phyloP scores from a whole-genome alignment of 2,329 filamentous ascomycete genomes.

The Aureobasidium sp. region DNA sequence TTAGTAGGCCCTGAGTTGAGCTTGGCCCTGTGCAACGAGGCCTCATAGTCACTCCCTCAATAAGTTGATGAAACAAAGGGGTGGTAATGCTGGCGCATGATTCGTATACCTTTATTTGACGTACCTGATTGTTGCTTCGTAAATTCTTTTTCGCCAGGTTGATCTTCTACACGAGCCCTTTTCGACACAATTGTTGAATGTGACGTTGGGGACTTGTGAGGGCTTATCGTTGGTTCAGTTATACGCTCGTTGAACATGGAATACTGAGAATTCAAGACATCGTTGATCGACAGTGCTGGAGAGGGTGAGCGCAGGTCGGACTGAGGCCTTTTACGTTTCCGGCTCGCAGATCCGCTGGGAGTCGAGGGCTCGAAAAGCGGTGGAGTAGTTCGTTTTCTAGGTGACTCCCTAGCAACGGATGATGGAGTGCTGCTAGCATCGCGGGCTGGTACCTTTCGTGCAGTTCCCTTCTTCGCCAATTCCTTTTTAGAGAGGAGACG shows the following conservation, averaged over 20 bases:
- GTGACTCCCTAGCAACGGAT: neutral
- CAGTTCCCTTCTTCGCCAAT: constrained; percentile 8
- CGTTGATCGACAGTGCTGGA: constrained; percentile 3
- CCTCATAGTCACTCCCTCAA: neutral
- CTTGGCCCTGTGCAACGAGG: neutral
- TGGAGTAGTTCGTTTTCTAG: neutral
- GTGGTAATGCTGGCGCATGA: neutral
- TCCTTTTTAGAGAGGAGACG: constrained; percentile 7
- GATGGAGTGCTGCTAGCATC: neutral
- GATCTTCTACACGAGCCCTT: neutral
- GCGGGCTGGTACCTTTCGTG: neutral
- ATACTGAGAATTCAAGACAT: constrained; percentile 14
- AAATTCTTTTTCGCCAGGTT: neutral
- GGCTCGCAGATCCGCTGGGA: neutral
- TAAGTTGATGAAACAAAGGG: neutral
- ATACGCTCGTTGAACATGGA: constrained; percentile 10
- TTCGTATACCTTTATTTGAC: neutral
- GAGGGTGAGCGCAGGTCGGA: neutral
- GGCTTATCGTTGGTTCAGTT: neutral
- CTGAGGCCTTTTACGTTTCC: neutral
- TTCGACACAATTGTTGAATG: neutral
- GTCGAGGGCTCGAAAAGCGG: neutral
- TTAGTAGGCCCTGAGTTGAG: neutral
- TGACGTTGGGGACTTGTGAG: neutral
- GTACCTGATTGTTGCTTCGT: neutral